Evolutionary conservation across 2,329 filamentous ascomycete species (phyloP).

Genomic region (Xylariaceae sp.): DNA sequence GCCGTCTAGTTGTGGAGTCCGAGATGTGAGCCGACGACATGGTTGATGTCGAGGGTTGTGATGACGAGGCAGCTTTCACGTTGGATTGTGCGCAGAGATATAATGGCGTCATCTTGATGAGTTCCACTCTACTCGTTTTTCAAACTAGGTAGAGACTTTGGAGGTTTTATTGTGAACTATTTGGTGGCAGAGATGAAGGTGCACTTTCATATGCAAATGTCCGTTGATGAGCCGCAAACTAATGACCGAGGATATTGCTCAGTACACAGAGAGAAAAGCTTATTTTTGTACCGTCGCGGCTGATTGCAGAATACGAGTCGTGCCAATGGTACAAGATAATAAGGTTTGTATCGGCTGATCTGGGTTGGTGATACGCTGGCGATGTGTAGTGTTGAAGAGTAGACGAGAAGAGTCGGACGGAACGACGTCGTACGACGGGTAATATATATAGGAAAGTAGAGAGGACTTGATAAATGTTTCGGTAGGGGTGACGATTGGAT

Average conservation of each 20-base stretch:
- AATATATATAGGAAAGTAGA: conserved; percentile 13
- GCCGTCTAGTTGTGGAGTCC: conserved; percentile 26
- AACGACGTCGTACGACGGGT: conserved; percentile 38
- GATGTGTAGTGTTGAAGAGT: conserved; percentile 1
- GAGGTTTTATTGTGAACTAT: not conserved
- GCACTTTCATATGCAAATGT: not conserved
- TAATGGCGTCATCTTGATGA: conserved; percentile 26
- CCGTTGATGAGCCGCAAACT: not conserved
- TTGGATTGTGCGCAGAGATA: conserved; percentile 22
- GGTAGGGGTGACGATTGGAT: too few relatives aligned
- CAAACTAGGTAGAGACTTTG: not conserved
- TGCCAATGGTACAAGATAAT: too few relatives aligned
- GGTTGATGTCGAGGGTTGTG: conserved; percentile 20
- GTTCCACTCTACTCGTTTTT: not conserved
- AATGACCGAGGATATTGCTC: too few relatives aligned
- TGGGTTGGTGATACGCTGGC: too few relatives aligned
- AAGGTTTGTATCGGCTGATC: not conserved
- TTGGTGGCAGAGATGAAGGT: not conserved
- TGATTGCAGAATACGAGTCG: not conserved
- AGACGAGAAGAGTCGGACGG: conserved; percentile 23
- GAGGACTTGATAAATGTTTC: conserved; percentile 7
- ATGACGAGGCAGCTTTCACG: conserved; percentile 8
- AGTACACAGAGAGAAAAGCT: not conserved
- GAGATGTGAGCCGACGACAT: conserved; percentile 21
- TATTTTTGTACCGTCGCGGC: not conserved